Evolutionary conservation across 345 rosid genomes (phyloP).

Genomic region (Sonneratia alba): DNA sequence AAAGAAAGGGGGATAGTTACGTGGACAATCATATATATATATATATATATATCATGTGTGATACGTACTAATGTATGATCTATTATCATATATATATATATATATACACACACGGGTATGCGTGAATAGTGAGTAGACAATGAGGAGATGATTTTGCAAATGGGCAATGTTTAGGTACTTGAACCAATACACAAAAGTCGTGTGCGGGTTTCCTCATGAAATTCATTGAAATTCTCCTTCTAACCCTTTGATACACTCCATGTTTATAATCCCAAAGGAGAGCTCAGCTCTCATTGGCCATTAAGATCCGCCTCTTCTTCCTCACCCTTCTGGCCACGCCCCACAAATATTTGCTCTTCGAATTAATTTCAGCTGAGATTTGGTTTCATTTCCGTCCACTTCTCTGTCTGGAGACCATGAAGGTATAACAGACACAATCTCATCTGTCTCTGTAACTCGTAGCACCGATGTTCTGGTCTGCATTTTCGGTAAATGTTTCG

Average conservation of each 20-base stretch:
- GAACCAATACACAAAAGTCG: conserved; percentile 1
- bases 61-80: too few species aligned
- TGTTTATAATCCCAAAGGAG: conserved; percentile 3
- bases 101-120: background rate
- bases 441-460: background rate
- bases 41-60: too few species aligned
- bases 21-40: too few species aligned
- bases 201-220: conserved; percentile 3
- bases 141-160: too few species aligned
- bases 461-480: background rate
- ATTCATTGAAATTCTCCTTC: background rate
- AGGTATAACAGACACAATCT: background rate
- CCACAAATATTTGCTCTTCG: background rate
- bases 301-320: background rate
- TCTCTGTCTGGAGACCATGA: background rate
- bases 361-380: background rate
- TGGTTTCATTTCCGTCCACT: background rate
- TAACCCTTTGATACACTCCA: background rate
- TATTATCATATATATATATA: background rate
- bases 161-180: conserved; percentile 6
- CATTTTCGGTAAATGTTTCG: background rate
- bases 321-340: background rate
- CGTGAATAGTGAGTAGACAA: too few species aligned
- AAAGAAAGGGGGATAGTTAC: too few species aligned
- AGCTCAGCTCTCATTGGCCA: conserved; percentile 8